These are phyloP conservation scores for Paramyrothecium roridum DNA, from an alignment of 2,329 filamentous ascomycete species.

Conservation along the genomic window DNA sequence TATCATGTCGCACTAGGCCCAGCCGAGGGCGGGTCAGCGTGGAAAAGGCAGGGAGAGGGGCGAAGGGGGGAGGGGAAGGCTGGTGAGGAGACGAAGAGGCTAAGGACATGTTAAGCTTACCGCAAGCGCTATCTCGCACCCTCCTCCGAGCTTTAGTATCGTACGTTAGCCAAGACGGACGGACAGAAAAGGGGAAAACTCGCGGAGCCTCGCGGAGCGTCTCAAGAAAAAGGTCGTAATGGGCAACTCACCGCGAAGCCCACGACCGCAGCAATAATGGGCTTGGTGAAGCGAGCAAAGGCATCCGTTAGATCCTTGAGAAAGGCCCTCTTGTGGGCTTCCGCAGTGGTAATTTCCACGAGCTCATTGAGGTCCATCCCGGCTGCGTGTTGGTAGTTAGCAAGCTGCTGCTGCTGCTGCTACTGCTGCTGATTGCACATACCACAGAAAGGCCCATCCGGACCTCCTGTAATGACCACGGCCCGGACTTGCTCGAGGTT, in stretches of 20 bases:
- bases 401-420: neutral
- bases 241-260: conserved; percentile 34
- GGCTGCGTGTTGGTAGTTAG: neutral
- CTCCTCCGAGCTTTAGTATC: conserved; percentile 32
- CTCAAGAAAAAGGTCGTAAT: neutral
- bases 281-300: conserved; percentile 22
- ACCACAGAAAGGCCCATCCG: neutral
- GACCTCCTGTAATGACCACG: conserved; percentile 29
- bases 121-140: conserved; percentile 38
- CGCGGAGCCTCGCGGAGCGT: neutral
- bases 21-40: neutral
- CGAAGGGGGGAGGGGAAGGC: no score
- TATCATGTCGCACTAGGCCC: conserved; percentile 27
- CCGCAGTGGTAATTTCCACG: conserved; percentile 9
- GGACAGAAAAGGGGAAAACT: neutral
- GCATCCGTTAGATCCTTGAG: conserved; percentile 27
- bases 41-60: neutral
- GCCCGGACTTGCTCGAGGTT: conserved; percentile 22
- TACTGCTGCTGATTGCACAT: neutral
- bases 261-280: conserved; percentile 38
- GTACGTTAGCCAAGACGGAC: neutral
- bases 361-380: conserved; percentile 2
- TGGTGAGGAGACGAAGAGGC: no score
- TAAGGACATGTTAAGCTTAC: conserved; percentile 15
- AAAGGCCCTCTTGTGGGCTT: conserved; percentile 9